Percentiles rank a stretch among this genome's conserved stretches.
Evolutionary conservation across 2,329 filamentous ascomycete genomes (phyloP).

Genomic region (Colletotrichum gloeosporioides): DNA sequence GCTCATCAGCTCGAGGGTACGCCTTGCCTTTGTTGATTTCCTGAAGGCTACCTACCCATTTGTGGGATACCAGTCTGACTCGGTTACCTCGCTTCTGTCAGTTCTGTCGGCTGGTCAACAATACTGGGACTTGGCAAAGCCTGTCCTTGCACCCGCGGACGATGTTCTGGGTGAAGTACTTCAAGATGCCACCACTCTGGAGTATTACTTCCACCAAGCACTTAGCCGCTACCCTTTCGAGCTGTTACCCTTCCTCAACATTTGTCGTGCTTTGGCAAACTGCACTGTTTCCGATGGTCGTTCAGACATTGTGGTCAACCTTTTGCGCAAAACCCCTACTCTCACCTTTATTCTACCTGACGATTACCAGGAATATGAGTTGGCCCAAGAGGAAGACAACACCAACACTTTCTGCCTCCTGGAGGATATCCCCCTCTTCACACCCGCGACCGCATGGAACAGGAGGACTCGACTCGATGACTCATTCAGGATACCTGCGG

Average conservation of each 20-base stretch:
- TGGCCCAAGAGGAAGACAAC: slow-evolving; percentile 86
- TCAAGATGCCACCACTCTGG: slow-evolving; percentile 48
- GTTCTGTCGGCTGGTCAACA: slow-evolving; percentile 62
- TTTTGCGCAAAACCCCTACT: slow-evolving; percentile 72
- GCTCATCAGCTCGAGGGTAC: slow-evolving; percentile 66
- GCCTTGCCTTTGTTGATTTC: slow-evolving; percentile 71
- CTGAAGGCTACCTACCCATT: slow-evolving; percentile 70
- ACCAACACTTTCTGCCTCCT: slow-evolving; percentile 77
- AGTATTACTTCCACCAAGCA: slow-evolving; percentile 69
- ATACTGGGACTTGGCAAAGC: slow-evolving; percentile 59
- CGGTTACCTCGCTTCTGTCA: slow-evolving; percentile 70
- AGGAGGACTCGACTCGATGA: slow-evolving; percentile 50
- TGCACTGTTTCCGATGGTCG: slow-evolving; percentile 36
- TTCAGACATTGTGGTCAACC: slow-evolving; percentile 61
- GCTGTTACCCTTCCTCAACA: slow-evolving; percentile 75
- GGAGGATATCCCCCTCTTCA: slow-evolving; percentile 68
- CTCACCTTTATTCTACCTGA: slow-evolving; percentile 80
- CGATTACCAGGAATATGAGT: slow-evolving; percentile 75
- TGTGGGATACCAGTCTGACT: slow-evolving; percentile 75
- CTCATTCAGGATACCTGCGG: slow-evolving; percentile 66
- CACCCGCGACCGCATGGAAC: slow-evolving; percentile 48
- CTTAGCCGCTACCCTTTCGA: slow-evolving; percentile 86
- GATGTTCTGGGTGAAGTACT: slow-evolving; percentile 14
- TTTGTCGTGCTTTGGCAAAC: slow-evolving; percentile 68
- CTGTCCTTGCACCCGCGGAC: background rate